These are phyloP conservation scores for Poa pratensis DNA, from an alignment of 176 grass and related monocot genomes.

Conservation along the genomic window DNA sequence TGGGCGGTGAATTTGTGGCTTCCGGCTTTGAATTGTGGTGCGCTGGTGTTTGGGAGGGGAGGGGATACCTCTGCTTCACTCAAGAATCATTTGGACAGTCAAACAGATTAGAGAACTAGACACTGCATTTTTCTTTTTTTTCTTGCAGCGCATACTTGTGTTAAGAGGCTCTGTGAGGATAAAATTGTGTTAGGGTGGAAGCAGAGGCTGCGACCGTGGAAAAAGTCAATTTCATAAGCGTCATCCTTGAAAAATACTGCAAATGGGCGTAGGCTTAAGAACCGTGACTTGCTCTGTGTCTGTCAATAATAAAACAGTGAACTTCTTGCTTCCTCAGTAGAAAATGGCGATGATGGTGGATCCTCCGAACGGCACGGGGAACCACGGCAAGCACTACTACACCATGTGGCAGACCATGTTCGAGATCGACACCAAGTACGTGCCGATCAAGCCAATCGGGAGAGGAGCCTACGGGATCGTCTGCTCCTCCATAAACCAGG, in stretches of 20 bases:
- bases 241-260: background rate
- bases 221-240: background rate
- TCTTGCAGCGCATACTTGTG: background rate
- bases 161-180: background rate
- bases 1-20: background rate
- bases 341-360: slow-evolving; percentile 62
- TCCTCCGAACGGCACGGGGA: slow-evolving; percentile 55
- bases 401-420: slow-evolving; percentile 66
- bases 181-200: background rate
- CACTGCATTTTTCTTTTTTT: background rate
- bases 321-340: background rate
- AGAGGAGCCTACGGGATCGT: slow-evolving; percentile 57
- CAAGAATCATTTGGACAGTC: background rate
- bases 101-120: too few relatives aligned
- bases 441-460: slow-evolving; percentile 62
- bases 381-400: slow-evolving; percentile 67
- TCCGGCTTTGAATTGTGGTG: background rate
- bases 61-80: background rate
- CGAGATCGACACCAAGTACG: slow-evolving; percentile 63
- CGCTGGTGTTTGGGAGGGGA: background rate
- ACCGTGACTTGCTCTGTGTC: background rate
- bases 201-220: background rate
- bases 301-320: background rate
- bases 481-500: slow-evolving; percentile 48
- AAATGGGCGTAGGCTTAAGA: background rate